A percentile compares a stretch with the other conserved stretches of the same genome.
Conservation (phyloP, 129 eudicot species). For the Centella asiatica region DNA sequence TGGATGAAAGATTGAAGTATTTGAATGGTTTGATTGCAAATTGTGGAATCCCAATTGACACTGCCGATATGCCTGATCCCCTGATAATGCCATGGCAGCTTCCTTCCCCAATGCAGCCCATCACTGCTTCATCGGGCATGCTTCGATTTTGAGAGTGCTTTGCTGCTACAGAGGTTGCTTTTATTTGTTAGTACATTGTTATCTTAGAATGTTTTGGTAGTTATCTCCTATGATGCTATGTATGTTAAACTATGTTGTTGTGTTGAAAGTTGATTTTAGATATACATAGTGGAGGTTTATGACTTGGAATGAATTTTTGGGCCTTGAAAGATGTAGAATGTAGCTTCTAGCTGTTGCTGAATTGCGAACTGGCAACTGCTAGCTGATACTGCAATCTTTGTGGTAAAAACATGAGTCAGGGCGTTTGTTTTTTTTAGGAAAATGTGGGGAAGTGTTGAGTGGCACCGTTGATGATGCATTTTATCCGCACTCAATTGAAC, state of each 20-base stretch:
- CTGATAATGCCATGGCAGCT: slow-evolving; percentile 1
- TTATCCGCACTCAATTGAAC: too few species aligned
- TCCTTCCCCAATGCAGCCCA: neutral
- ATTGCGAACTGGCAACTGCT: neutral
- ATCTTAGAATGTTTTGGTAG: neutral
- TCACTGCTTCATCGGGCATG: neutral
- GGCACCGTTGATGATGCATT: too few species aligned
- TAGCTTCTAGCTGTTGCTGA: neutral
- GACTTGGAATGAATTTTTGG: neutral
- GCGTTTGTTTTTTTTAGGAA: too few species aligned
- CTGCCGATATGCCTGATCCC: neutral
- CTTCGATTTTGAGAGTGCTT: neutral
- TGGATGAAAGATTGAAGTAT: slow-evolving; percentile 13
- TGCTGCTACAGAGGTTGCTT: neutral
- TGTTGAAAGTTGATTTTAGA: neutral
- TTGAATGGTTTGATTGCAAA: neutral
- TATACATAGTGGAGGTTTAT: neutral
- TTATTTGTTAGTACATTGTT: neutral
- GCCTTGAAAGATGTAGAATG: too few species aligned
- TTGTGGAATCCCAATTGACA: neutral
- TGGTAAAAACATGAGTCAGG: neutral
- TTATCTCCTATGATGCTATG: neutral
- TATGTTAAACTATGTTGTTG: neutral
- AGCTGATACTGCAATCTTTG: too few species aligned
- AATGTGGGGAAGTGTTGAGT: too few species aligned